Conservation (phyloP, 352 stramenopile species). For the Saprolegnia parasitica region DNA sequence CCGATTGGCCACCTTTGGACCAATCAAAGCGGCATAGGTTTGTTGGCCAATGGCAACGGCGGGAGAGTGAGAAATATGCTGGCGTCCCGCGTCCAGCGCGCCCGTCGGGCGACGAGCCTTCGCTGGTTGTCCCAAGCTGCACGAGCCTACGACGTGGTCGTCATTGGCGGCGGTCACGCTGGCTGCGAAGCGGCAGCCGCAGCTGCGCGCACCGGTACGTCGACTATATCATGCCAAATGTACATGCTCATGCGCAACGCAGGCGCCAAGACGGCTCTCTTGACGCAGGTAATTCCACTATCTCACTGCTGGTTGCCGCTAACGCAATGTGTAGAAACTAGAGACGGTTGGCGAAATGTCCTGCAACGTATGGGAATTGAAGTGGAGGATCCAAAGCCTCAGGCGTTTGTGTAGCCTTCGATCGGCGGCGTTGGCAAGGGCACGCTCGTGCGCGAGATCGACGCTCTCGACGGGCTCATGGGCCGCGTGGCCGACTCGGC, state of each 20-base stretch:
- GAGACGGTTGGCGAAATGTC: conserved; percentile 96
- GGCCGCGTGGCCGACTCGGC: conserved; percentile 91
- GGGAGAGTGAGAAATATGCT: background rate
- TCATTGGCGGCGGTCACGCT: conserved; percentile 90
- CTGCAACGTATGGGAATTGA: conserved; percentile 87
- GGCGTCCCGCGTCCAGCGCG: background rate
- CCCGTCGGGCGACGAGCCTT: background rate
- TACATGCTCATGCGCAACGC: background rate
- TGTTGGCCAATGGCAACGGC: background rate
- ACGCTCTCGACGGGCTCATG: conserved; percentile 98
- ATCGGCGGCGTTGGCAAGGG: conserved; percentile 99
- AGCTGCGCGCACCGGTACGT: conserved; percentile 53
- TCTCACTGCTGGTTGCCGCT: background rate
- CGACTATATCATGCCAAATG: background rate
- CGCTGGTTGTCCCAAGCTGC: conserved; percentile 1
- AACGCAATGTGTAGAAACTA: conserved; percentile 55
- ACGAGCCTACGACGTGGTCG: conserved; percentile 68
- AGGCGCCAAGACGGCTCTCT: conserved; percentile 92
- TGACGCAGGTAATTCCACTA: conserved; percentile 73
- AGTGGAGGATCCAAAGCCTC: conserved; percentile 15
- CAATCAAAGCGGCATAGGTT: background rate
- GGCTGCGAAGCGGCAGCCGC: conserved; percentile 90
- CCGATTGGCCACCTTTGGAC: background rate
- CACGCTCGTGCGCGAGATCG: conserved; percentile 97
- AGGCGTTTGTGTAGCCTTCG: conserved; percentile 63